phyloP scores from a whole-genome alignment of 1,284 basidiomycete genomes.

The Fistulinella cinereoalba region DNA sequence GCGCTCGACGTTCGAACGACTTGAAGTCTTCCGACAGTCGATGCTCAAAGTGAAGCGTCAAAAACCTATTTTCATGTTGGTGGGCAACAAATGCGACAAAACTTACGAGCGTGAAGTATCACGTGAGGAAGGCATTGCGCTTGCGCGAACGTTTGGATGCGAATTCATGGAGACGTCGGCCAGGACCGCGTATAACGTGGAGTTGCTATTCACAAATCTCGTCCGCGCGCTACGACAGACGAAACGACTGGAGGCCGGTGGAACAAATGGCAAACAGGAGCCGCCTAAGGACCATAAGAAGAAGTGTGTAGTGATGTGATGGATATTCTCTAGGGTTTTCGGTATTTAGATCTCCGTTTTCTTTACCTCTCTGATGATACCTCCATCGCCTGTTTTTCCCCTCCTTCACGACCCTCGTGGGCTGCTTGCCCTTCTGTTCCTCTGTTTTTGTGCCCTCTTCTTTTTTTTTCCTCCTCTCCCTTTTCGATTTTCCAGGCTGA shows the following conservation, averaged over 20 bases:
- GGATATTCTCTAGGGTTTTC: slow-evolving; percentile 55
- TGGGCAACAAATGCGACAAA: slow-evolving; percentile 92
- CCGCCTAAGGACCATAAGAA: slow-evolving; percentile 44
- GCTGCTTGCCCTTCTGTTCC: slow-evolving; percentile 26
- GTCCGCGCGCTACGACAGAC: slow-evolving; percentile 85
- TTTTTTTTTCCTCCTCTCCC: slow-evolving; percentile 9
- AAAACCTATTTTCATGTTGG: slow-evolving; percentile 82
- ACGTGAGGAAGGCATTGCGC: slow-evolving; percentile 80
- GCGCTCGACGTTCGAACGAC: slow-evolving; percentile 89
- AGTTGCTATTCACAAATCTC: slow-evolving; percentile 87
- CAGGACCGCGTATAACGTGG: slow-evolving; percentile 94
- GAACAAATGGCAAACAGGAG: slow-evolving; percentile 31
- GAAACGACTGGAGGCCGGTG: slow-evolving; percentile 31
- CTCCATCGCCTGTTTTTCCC: slow-evolving; percentile 50
- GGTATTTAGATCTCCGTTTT: slow-evolving; percentile 59
- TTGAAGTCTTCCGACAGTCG: slow-evolving; percentile 93
- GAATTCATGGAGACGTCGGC: slow-evolving; percentile 97
- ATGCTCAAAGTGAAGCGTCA: slow-evolving; percentile 92
- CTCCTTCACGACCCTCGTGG: slow-evolving; percentile 28
- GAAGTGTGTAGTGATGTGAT: slow-evolving; percentile 78
- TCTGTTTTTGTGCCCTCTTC: background rate
- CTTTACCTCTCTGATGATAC: slow-evolving; percentile 70
- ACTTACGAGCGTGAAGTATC: slow-evolving; percentile 83
- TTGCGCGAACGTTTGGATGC: slow-evolving; percentile 88
- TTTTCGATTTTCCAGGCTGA: slow-evolving; percentile 27